Evolutionary conservation across 2,329 filamentous ascomycete species (phyloP), one percentile per base, ranked within the genome.

Genomic region (Aspergillus brunneoviolaceus): DNA sequence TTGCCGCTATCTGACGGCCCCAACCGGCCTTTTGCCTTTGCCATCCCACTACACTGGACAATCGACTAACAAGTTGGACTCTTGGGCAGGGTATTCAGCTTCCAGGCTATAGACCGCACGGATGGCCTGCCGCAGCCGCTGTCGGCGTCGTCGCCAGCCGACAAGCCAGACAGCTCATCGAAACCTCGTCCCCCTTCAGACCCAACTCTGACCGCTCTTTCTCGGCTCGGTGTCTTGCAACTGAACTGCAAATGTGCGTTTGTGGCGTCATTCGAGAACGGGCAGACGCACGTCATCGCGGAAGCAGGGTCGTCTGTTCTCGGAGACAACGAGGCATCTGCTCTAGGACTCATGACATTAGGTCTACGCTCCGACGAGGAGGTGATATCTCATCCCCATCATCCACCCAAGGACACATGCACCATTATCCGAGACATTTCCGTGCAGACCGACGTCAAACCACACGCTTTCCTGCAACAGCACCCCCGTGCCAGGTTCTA

Each of bases 261-360:
- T 29, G 75, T 84, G 51, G 83, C 81, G 2, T 69, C 84, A 29
- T 81, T 84, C 62, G 81, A 84, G 59, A 68, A 69, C 3, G 67
- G 74, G 1, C 66, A 75, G 56, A 79, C 84, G 61, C 65, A 82
- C 60, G 70, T 85, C 39, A 72, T 85, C 19, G 81, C 82, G 60
- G 82, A 84, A 60, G 80, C 81, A n/a, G 69, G 69, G 5, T 72
- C 73, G 1, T 65, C 81, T 5, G 53, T 67, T 21, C 25, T 63
- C 52, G 58, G 67, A 21, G 29, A 31, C 16, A 54, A 63, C 7
- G 63, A 67, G 52, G 51, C 31, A 4, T 50, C 52, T 4, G 65
- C 61, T 31, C 63, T 71, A 10, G 71, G 72, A 1, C 19, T 60
- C 5, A 60, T 35, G 4, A 63, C 61, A 2, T 31, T 67, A 1